Evolutionary conservation across 202 grass and related monocot genomes (phyloP), one percentile per base, ranked within the genome.

Genomic region (Alloteropsis angusta): DNA sequence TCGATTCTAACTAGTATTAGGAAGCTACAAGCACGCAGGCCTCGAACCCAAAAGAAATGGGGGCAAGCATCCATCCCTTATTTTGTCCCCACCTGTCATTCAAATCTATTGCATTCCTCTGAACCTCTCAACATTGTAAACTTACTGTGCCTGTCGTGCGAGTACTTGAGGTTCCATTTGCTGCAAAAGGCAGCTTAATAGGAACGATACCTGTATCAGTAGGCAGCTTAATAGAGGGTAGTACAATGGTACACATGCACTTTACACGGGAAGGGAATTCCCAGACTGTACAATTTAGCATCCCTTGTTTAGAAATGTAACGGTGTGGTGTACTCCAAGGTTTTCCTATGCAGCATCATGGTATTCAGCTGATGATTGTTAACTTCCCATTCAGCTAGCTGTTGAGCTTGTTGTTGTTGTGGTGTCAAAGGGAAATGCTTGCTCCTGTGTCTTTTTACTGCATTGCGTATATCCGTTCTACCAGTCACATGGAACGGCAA

Each of bases 61-160:
- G 42, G 65, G 15, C 2, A 26, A 16, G 4, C 41, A 68, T 47
- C 10, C 43, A 30, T n/a, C 1, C 56, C 2, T 65, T 35, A 6
- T 2, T 26, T 71, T 7, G 13, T 48, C 52, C 32, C 32, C 38
- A 23, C 0, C 2, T 5, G 7, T 13, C 13, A 47, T 41, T 65
- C 45, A 28, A 12, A 36, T 68, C 71, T 77, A 25, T 65, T 66
- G 28, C 19, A 36, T 60, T 36, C 9, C 28, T 43, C 10, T 28
- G 81, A 68, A 55, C 42, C 54, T 25, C 16, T 62, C 54, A 10
- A 4, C 19, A 42, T 12, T 69, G 63, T 80, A 75, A 79, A 69
- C 63, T 23, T 78, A 13, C 23, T 43, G 17, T 35, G 56, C 74
- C 34, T 25, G 36, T 16, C 17, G 14, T 71, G 18, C 18, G 41